Evolutionary conservation across 1,284 basidiomycete species (phyloP), one percentile per base, ranked within the genome.

Genomic region (Neotropicomus parvogracilis): DNA sequence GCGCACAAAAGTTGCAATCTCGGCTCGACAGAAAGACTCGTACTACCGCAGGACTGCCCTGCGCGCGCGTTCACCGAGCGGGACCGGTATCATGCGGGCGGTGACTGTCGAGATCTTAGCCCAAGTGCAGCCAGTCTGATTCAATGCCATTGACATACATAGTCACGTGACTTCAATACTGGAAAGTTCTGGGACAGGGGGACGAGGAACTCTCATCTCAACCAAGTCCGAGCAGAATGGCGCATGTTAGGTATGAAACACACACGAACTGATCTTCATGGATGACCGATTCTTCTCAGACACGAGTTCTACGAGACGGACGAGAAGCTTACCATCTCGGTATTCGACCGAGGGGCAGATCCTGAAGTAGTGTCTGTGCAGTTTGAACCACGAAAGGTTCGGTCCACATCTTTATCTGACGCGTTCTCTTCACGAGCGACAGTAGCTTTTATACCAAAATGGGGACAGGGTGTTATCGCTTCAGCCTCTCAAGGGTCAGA

Each of bases 291-390:
- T 32, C 19, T 44, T 29, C 29, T 49, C 34, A 92, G 91, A 66
- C 81, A 93, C 70, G 90, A 92, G 66, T 94, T 88, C 68, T 94
- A 93, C 68, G 91, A 94, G 69, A 86, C 83, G 3, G 85, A 91
- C 52, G 81, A 88, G 46, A 76, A 70, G 53, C 64, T 93, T 49
- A 89, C 76, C 11, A 64, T 93, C 58, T 84, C 86, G 44, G 71
- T 94, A 57, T 93, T 92, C 62, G 81, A 93, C 69, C 82, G 83
- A 59, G 83, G 82, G 53, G 88, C 81, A 27, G 81, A 88, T 64
- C 78, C 85, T 13, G 72, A 71, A 14, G 64, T 78, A 54, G 81
- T 91, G 44, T 71, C 72, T 11, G 69, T 94, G 53, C 65, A 73
- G 34, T 85, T 91, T 54, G 77, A 81, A 48, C 73, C 80, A 5